These are phyloP conservation scores for Fraxinus ornus DNA, from an alignment of 305 asterid genomes.

Conservation along the genomic window DNA sequence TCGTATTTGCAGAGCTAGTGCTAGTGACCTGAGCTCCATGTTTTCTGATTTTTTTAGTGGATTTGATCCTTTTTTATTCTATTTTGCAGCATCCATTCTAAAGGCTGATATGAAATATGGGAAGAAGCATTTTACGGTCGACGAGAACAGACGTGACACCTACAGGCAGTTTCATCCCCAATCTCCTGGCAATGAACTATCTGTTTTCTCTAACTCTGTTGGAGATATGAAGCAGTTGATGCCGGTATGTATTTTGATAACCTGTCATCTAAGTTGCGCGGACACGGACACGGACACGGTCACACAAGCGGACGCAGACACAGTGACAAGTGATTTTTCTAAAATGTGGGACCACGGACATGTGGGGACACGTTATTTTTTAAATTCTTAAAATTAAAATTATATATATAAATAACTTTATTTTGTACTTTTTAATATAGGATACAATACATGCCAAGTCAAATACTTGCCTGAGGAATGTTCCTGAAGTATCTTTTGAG, in stretches of 20 bases:
- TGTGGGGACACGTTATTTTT: neutral
- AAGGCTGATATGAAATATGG: constrained; percentile 93
- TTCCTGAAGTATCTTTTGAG: neutral
- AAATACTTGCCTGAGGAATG: neutral
- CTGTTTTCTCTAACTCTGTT: constrained; percentile 30
- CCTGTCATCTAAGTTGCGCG: neutral
- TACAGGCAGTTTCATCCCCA: constrained; percentile 50
- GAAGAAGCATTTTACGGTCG: constrained; percentile 66
- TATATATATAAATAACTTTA: neutral
- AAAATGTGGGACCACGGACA: neutral
- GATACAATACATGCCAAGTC: neutral
- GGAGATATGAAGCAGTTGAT: constrained; percentile 62
- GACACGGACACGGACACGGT: neutral
- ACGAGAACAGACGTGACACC: constrained; percentile 82
- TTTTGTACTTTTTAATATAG: neutral
- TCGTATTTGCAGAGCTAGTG: constrained; percentile 17
- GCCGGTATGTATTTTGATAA: constrained; percentile 58
- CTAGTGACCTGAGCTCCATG: constrained; percentile 10
- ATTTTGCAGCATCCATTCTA: constrained; percentile 65
- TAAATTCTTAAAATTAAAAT: neutral
- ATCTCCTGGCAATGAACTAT: constrained; percentile 42
- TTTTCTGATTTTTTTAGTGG: neutral
- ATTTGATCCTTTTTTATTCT: constrained; percentile 18
- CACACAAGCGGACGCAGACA: neutral
- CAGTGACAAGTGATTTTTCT: neutral